These are phyloP conservation scores for Blastocystis sp. DNA, from an alignment of 352 stramenopile genomes.

Conservation along the genomic window DNA sequence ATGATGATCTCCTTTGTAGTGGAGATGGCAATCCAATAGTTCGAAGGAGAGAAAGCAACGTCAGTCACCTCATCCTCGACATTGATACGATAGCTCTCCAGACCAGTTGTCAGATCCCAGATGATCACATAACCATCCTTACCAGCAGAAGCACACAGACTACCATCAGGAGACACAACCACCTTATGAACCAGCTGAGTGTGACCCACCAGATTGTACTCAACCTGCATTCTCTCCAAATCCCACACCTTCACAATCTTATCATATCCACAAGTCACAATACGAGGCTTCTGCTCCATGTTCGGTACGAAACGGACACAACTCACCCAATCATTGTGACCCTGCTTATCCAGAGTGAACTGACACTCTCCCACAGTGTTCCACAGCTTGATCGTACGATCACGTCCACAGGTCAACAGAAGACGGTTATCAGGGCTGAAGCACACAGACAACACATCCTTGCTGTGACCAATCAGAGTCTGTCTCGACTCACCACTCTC, in stretches of 20 bases:
- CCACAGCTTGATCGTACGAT: slow-evolving; percentile 99
- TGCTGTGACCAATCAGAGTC: no score
- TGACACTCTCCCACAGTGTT: no score
- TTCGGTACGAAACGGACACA: no score
- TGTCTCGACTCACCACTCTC: no score
- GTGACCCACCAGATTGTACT: slow-evolving; percentile 96
- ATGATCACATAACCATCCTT: slow-evolving; percentile 99
- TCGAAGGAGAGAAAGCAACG: no score
- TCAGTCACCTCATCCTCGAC: no score
- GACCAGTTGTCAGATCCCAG: slow-evolving; percentile 99
- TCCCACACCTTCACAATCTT: slow-evolving; percentile 99
- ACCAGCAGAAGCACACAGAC: slow-evolving; percentile 93
- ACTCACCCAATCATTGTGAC: no score
- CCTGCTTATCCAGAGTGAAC: no score
- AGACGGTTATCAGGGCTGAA: slow-evolving; percentile 98
- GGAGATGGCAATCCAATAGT: no score
- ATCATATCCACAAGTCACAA: slow-evolving; percentile 97
- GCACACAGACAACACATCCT: no score
- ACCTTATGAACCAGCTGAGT: slow-evolving; percentile 95
- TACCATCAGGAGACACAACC: slow-evolving; percentile 97
- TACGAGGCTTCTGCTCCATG: slow-evolving; percentile 91
- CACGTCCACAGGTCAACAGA: slow-evolving; percentile 95
- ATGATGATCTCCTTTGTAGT: no score
- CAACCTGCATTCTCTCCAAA: slow-evolving; percentile 93
- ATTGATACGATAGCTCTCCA: no score